Base-by-base conservation (phyloP, 2,329 filamentous ascomycete genomes). In the Aspergillus fischeri region DNA sequence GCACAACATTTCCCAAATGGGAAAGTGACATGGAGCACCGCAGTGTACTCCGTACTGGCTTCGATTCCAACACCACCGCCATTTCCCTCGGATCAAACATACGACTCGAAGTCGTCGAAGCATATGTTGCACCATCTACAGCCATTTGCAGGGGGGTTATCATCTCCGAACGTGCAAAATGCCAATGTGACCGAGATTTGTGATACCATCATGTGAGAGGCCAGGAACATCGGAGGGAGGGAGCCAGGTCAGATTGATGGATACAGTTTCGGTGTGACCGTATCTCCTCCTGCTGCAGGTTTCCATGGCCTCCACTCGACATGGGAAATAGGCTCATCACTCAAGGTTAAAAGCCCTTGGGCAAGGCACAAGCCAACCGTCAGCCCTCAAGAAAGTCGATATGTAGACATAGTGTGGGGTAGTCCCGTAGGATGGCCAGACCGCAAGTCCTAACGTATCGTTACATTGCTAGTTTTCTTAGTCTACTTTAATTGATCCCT, bases 121-220 rank as follows among this genome's bases (percentile, higher is more conserved):
- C 32, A 38, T 17, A 17, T 14, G 5, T 38, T 38, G 32, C 32
- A 17, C 32, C 14, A 8, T n/a, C 32, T 38, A 38, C 5, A 38
- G 32, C 11, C 32, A 35, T 35, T 35, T 14, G 11, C 32, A 35
- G 14, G 11, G 32, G 29, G 5, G 32, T 35, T 35, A 35, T 35
- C 32, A 38, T 7, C 32, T 35, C 2, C 5, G 14, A 17, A 45
- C 7, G 8, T 7, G 24, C 20, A 24, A 47, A 24, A n/a, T 47
- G 44, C 32, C 48, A 38, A 10, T 54, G 52, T 63, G 59, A 63
- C 61, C 55, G 35, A 54, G 20, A 51, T 28, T 57, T 50, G 59
- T 62, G 60, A 64, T 61, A n/a, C 35, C 51, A 61, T 63, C 62
- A 64, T 62, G 60, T 63, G 62, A 62, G 53, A 52, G 29, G 11